Evolutionary conservation across 2,329 filamentous ascomycete genomes (phyloP).

Genomic region (Hypocrella siamensis): DNA sequence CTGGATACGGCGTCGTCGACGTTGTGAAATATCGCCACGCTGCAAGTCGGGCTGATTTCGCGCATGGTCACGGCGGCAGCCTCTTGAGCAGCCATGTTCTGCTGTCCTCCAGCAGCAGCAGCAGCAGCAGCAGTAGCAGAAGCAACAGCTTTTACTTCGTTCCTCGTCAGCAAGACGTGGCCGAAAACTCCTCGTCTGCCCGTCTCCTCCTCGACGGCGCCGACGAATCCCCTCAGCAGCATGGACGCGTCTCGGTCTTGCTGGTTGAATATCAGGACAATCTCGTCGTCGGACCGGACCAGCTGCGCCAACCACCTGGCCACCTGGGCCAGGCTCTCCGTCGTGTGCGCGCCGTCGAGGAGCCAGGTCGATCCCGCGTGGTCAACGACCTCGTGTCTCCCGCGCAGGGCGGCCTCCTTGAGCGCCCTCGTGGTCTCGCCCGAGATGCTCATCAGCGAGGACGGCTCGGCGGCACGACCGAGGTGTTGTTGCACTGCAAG

Average conservation of each 20-base stretch:
- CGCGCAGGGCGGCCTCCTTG: constrained; percentile 50
- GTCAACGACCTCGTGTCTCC: constrained; percentile 57
- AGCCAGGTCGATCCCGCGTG: constrained; percentile 49
- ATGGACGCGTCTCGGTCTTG: constrained; percentile 63
- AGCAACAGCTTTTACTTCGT: constrained; percentile 25
- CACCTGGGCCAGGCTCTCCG: constrained; percentile 64
- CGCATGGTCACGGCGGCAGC: constrained; percentile 45
- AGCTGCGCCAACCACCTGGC: constrained; percentile 58
- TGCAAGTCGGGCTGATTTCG: constrained; percentile 30
- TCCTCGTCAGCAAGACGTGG: constrained; percentile 68
- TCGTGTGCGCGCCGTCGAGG: constrained; percentile 77
- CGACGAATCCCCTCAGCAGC: constrained; percentile 47
- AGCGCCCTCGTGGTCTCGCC: constrained; percentile 46
- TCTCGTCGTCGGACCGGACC: constrained; percentile 14
- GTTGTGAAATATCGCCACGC: constrained; percentile 42
- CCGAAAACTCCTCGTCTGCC: constrained; percentile 38
- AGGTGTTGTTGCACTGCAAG: constrained; percentile 43
- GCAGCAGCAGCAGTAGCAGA: too few relatives aligned
- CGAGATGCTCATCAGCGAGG: constrained; percentile 11
- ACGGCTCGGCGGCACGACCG: constrained; percentile 9
- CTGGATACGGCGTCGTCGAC: constrained; percentile 53
- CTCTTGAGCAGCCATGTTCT: constrained; percentile 46
- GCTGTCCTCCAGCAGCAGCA: constrained; percentile 6
- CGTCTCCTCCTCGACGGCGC: constrained; percentile 28
- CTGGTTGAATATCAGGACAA: constrained; percentile 78